A percentile compares a stretch with the other conserved stretches of the same genome.
Evolutionary conservation across 2,329 filamentous ascomycete species (phyloP).

Genomic region (Alternaria atra): DNA sequence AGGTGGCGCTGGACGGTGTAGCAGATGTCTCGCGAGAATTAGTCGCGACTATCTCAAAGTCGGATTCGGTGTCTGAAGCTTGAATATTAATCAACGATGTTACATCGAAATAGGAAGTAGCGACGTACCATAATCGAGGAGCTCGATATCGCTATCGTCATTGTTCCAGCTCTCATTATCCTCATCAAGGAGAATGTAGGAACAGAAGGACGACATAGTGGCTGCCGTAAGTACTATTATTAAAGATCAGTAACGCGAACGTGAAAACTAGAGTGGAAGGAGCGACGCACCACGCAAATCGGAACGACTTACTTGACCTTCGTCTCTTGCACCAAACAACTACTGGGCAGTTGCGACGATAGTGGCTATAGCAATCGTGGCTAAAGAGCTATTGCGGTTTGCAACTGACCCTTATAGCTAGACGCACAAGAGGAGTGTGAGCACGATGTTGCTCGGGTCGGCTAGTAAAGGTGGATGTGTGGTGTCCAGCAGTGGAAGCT

Average conservation of each 20-base stretch:
- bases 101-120: background rate
- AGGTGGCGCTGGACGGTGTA: background rate
- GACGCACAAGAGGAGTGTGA: background rate
- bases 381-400: background rate
- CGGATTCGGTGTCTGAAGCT: background rate
- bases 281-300: background rate
- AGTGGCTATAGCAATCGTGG: too few species aligned
- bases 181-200: background rate
- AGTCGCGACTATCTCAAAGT: background rate
- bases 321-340: background rate
- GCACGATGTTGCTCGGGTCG: background rate
- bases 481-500: background rate
- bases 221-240: background rate
- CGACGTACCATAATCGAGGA: slow-evolving; percentile 2
- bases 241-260: too few species aligned
- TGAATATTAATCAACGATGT: background rate
- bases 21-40: background rate
- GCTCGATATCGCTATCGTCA: background rate
- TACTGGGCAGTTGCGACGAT: background rate
- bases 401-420: background rate
- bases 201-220: background rate
- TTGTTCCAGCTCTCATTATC: background rate
- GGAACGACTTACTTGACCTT: background rate
- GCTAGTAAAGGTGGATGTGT: background rate
- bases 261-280: background rate